phyloP scores from a whole-genome alignment of 2,329 filamentous ascomycete species.

The Boeremia lycopersici region DNA sequence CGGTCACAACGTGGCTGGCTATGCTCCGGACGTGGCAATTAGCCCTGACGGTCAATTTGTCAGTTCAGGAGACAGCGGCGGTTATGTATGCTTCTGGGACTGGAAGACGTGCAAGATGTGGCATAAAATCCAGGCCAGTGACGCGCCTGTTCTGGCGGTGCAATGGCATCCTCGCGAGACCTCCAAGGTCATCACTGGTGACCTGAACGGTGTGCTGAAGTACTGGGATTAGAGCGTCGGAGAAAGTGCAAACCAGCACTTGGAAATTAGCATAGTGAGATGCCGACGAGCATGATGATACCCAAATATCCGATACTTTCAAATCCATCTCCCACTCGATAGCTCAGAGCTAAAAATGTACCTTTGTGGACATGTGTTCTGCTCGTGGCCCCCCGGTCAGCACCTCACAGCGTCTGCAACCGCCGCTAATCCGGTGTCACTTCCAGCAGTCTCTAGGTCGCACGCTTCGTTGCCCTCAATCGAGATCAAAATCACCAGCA shows the following conservation, averaged over 20 bases:
- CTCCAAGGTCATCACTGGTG: constrained; percentile 89
- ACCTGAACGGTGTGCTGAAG: constrained; percentile 84
- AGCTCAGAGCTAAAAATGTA: background rate
- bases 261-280: background rate
- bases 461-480: too few relatives aligned
- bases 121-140: constrained; percentile 88
- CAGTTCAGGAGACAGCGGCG: constrained; percentile 82
- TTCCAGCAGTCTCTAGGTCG: too few relatives aligned
- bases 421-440: too few relatives aligned
- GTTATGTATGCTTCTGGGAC: constrained; percentile 96
- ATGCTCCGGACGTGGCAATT: constrained; percentile 86
- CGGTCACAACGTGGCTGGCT: constrained; percentile 94
- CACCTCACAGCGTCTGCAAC: too few relatives aligned
- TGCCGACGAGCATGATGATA: background rate
- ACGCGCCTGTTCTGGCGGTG: constrained; percentile 80
- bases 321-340: background rate
- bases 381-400: too few relatives aligned
- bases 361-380: too few relatives aligned
- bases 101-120: constrained; percentile 99
- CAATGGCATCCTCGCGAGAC: constrained; percentile 98
- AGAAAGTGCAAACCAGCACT: background rate
- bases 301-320: background rate
- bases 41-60: constrained; percentile 93
- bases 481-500: too few relatives aligned
- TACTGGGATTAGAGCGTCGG: constrained; percentile 77